A percentile compares a stretch with the other conserved stretches of the same genome.
phyloP scores from a whole-genome alignment of 345 rosid genomes.

The Erysimum cheiranthoides region DNA sequence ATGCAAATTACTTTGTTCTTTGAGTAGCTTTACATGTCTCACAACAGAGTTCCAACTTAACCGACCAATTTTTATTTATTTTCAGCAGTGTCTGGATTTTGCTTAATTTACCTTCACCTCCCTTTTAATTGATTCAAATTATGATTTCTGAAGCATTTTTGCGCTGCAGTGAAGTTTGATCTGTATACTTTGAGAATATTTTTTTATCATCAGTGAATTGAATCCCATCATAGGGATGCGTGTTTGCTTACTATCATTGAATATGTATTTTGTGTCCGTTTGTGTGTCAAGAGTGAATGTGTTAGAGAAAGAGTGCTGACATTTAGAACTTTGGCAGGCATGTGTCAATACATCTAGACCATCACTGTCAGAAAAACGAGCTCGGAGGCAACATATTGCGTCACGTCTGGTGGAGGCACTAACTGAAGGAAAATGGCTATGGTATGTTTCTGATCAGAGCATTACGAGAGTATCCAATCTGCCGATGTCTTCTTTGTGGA shows the following conservation, averaged over 20 bases:
- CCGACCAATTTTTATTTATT: background rate
- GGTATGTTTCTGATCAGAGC: conserved; percentile 56
- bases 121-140: conserved; percentile 8
- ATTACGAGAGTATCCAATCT: conserved; percentile 19
- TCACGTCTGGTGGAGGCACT: conserved; percentile 75
- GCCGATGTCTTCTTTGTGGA: conserved; percentile 7
- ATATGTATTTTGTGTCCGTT: conserved; percentile 21
- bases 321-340: conserved; percentile 53
- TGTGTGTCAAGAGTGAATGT: conserved; percentile 25
- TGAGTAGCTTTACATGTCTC: conserved; percentile 18
- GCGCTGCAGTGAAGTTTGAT: conserved; percentile 20
- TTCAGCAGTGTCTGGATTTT: conserved; percentile 36
- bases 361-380: conserved; percentile 63
- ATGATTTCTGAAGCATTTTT: conserved; percentile 27
- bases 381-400: conserved; percentile 65
- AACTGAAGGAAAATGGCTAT: conserved; percentile 82
- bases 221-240: conserved; percentile 18
- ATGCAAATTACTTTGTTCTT: conserved; percentile 22
- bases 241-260: conserved; percentile 28
- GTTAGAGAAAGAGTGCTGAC: conserved; percentile 32
- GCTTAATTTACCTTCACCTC: conserved; percentile 9
- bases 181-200: background rate
- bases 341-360: conserved; percentile 57
- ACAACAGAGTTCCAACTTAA: conserved; percentile 19
- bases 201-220: background rate